Evolutionary conservation across 139 green algal genomes (phyloP).

Genomic region (Chlorella sp.): DNA sequence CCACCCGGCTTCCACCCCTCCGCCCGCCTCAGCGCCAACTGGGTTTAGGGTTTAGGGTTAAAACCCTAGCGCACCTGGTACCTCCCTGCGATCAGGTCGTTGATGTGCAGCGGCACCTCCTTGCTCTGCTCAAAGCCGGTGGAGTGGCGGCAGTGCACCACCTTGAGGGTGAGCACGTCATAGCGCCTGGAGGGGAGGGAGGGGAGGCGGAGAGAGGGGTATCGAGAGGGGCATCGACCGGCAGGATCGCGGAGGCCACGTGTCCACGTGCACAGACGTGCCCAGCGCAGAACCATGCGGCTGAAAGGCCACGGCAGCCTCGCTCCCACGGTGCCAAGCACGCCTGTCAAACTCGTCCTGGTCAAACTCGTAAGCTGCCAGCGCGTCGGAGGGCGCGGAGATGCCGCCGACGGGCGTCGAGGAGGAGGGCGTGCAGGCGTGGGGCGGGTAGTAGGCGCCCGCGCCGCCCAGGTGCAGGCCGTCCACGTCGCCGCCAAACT

Average conservation of each 20-base stretch:
- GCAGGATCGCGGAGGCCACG: background rate
- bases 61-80: conserved; percentile 81
- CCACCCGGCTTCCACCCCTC: too few relatives aligned
- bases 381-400: background rate
- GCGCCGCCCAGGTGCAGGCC: background rate
- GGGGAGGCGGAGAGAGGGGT: background rate
- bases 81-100: conserved; percentile 88
- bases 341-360: conserved; percentile 28
- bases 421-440: background rate
- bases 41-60: too few relatives aligned
- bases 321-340: background rate
- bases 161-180: conserved; percentile 75
- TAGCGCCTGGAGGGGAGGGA: conserved; percentile 46
- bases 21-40: too few relatives aligned
- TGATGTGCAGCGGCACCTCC: conserved; percentile 83
- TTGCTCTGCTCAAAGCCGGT: conserved; percentile 95
- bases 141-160: conserved; percentile 61
- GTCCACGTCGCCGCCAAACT: background rate
- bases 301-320: too few relatives aligned
- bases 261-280: background rate
- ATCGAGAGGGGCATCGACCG: background rate
- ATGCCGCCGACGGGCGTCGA: too few relatives aligned
- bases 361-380: conserved; percentile 11
- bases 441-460: background rate
- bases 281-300: background rate